phyloP scores from a whole-genome alignment of 164 flowering plant species.

The Nelumbo lutea region DNA sequence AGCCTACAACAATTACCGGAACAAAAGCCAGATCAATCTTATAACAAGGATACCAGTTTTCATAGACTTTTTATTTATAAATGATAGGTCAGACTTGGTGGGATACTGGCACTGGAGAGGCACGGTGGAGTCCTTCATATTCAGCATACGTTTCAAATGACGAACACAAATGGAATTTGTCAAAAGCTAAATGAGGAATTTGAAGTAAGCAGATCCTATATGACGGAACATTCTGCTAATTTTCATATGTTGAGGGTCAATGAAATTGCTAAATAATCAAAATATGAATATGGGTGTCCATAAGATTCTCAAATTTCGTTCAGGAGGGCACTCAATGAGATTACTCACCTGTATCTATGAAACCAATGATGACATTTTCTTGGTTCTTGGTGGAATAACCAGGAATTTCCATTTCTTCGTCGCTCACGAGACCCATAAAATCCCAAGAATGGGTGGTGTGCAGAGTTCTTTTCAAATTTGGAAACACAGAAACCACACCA shows the following conservation, averaged over 20 bases:
- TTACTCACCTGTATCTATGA: constrained; percentile 65
- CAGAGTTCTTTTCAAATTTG: constrained; percentile 46
- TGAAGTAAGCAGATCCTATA: not conserved
- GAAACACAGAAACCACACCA: constrained; percentile 81
- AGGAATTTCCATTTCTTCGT: constrained; percentile 66
- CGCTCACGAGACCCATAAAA: constrained; percentile 66
- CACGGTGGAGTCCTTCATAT: not conserved
- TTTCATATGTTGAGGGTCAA: not conserved
- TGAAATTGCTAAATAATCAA: constrained; percentile 1
- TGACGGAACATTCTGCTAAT: not conserved
- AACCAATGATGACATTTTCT: constrained; percentile 64
- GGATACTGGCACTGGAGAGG: not conserved
- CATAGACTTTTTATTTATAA: too few species aligned
- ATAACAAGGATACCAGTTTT: too few species aligned
- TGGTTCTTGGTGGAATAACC: constrained; percentile 71
- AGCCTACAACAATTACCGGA: too few species aligned
- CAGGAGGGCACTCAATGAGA: not conserved
- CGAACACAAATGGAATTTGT: not conserved
- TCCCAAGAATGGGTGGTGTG: constrained; percentile 94
- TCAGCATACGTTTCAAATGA: not conserved
- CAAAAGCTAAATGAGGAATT: too few species aligned
- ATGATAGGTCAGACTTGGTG: too few species aligned
- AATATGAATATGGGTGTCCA: not conserved
- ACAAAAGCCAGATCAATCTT: too few species aligned
- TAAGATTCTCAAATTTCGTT: not conserved